phyloP scores from a whole-genome alignment of 768 basidiomycete species.

The Kwoniella sp. region DNA sequence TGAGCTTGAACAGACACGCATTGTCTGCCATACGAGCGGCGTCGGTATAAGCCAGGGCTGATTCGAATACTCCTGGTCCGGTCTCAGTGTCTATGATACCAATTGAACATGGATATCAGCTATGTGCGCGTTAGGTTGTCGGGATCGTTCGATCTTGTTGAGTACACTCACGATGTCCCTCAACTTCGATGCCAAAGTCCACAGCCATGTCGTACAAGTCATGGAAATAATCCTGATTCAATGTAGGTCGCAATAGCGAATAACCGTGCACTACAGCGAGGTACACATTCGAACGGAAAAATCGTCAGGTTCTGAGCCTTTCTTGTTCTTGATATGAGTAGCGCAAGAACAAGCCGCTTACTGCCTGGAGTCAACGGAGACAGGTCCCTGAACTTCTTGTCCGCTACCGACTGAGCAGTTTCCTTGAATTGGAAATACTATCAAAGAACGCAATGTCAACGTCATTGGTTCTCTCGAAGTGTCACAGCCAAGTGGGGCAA shows the following conservation, averaged over 20 bases:
- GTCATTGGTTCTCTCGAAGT: not conserved
- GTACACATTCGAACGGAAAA: not conserved
- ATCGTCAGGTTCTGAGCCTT: too few relatives aligned
- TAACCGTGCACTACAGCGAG: slow-evolving; percentile 84
- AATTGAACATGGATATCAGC: not conserved
- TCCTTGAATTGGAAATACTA: slow-evolving; percentile 62
- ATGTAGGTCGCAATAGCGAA: slow-evolving; percentile 83
- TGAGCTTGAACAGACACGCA: slow-evolving; percentile 86
- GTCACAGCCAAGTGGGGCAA: not conserved
- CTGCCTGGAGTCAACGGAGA: slow-evolving; percentile 88
- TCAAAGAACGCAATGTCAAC: too few relatives aligned
- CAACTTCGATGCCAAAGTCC: slow-evolving; percentile 76
- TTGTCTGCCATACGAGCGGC: slow-evolving; percentile 56
- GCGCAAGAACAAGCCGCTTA: slow-evolving; percentile 59
- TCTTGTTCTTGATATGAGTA: not conserved
- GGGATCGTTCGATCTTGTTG: too few relatives aligned
- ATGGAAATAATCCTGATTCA: slow-evolving; percentile 86
- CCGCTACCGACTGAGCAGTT: slow-evolving; percentile 71
- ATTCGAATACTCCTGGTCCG: slow-evolving; percentile 57
- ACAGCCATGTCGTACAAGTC: slow-evolving; percentile 72
- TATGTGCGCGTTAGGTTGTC: not conserved
- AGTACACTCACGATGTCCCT: slow-evolving; percentile 80
- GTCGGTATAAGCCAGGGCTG: slow-evolving; percentile 56
- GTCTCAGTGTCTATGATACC: slow-evolving; percentile 55
- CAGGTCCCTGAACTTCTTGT: slow-evolving; percentile 76